Evolutionary conservation across 2,329 filamentous ascomycete genomes (phyloP).

Genomic region (Neophaeococcomyces aloes): DNA sequence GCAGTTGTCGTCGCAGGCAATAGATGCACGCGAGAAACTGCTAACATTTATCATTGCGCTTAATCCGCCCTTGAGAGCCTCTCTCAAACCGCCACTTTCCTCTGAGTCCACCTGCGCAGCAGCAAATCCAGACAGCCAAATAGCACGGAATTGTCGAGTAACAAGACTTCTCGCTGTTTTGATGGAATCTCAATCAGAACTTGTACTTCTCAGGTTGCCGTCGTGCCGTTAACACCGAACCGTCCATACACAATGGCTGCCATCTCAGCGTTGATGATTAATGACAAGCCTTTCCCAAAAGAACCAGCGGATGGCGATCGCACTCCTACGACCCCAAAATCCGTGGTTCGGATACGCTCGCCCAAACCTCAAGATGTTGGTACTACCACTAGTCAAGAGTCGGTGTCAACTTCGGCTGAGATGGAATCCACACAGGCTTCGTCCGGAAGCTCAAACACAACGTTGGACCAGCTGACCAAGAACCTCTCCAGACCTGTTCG

Average conservation of each 20-base stretch:
- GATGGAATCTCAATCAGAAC: conserved; percentile 3
- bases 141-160: too few species aligned
- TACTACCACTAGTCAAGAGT: not conserved
- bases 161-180: not conserved
- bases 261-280: conserved; percentile 7
- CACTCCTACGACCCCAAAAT: not conserved
- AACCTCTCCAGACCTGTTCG: not conserved
- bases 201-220: not conserved
- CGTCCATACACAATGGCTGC: conserved; percentile 4
- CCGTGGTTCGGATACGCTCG: conserved; percentile 1
- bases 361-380: not conserved
- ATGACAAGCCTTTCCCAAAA: not conserved
- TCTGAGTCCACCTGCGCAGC: too few species aligned
- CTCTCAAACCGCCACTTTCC: too few species aligned
- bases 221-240: not conserved
- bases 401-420: not conserved
- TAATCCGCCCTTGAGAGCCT: too few species aligned
- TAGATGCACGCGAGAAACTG: too few species aligned
- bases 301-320: not conserved
- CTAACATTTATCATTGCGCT: too few species aligned
- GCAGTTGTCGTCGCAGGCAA: too few species aligned
- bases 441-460: not conserved
- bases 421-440: not conserved
- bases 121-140: too few species aligned
- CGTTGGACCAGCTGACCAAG: not conserved